Base-by-base conservation (phyloP, 2,329 filamentous ascomycete genomes). In the Cercospora berteroae region DNA sequence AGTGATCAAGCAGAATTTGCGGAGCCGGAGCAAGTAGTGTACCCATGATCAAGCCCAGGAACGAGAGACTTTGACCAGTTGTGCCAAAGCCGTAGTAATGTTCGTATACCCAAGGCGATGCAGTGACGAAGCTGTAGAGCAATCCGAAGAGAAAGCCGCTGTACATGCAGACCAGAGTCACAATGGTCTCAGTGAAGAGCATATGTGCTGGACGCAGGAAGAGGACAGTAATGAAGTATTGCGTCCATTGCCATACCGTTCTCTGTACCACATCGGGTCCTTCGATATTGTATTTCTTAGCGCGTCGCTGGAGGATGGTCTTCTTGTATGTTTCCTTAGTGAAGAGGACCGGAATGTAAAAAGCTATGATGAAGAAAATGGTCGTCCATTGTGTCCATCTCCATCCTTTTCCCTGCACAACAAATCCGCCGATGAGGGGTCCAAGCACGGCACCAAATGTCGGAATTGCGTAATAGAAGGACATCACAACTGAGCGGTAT, bases 121-220 rank as follows among this genome's bases (percentile, higher is more conserved):
- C 79, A n/a, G 79, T 79, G 55, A 82, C 77, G 71, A 80, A 82
- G 12, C 79, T 74, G 70, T 81, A 82, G 55, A 80, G 74, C 7
- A 81, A 72, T 16, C 77, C 79, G 64, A 80, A 78, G 31, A 81
- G 73, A 66, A 81, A 79, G n/a, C 78, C 76, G 42, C 74, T 77
- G 67, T 81, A 81, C n/a, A 80, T 68, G 64, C 79, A 79, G 44
- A 82, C 75, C 12, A 80, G 74, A 33, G 78, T 76, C 25, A 80
- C 79, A 70, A 82, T 82, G 4, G 79, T 79, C 63, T 82, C 80
- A 8, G 80, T 78, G 62, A 81, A 74, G 4, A 81, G 73, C 68
- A 82, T 79, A 33, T 77, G 74, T 6, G 75, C 66, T 8, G 75
- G 75, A 25, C 74, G 65, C 20, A 77, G 63, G 23, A 77, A 67